Base-by-base conservation (phyloP, 306 rosid species). In the Astragalus membranaceus region DNA sequence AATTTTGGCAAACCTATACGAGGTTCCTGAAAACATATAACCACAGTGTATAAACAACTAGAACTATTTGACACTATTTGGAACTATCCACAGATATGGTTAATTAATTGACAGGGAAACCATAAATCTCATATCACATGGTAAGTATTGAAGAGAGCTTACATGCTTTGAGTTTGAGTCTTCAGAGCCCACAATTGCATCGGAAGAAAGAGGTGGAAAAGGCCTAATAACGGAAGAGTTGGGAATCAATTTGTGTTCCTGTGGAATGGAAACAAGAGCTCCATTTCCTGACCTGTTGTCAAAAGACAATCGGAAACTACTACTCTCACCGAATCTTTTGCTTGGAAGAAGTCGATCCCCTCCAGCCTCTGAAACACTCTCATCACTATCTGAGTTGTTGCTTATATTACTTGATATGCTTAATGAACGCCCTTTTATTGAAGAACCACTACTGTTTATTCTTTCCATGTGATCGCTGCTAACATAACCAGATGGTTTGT, bases 321-420 rank as follows among this genome's bases (percentile, higher is more conserved):
- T 49, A 57, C 83, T 80, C 17, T 73, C 82, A 64, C 95, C 82
- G 71, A 77, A 36, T 62, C 88, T 82, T 72, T 70, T 82, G 73
- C 86, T 79, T 2, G 49, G 56, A 72, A 88, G 92, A 56, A 88
- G 90, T 29, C 97, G 78, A 67, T 94, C 96, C 29, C 99, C 99
- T 26, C 99, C 99, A 3, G 89, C 97, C 80, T 94, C 92, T 16
- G 98, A 90, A 55, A 86, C 92, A 55, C 37, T 67, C 29, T 81
- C 97, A 58, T 82, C 85, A 32, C 80, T 64, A 13, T 83, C 88
- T 33, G 54, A 48, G n/a, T 52, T 83, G 33, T 65, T 46, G 33
- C 82, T 81, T 12, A 36, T 56, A 52, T 61, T 69, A 46, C 82
- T 80, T 16, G 88, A 72, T 7, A 84, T 65, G 70, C 88, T 83